These are phyloP conservation scores for Acer campestre DNA, from an alignment of 345 rosid genomes.

Conservation along the genomic window DNA sequence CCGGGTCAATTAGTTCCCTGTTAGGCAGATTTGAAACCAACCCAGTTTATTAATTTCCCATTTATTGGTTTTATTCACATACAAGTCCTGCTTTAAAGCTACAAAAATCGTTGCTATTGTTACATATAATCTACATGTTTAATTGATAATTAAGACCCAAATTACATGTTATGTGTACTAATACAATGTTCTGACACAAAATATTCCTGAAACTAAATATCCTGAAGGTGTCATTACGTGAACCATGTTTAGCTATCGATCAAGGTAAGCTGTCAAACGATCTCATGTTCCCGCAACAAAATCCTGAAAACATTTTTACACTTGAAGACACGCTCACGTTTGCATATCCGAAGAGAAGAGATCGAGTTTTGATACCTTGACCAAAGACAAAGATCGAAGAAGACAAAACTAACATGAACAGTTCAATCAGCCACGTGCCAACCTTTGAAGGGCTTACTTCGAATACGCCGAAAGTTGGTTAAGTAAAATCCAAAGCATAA, in stretches of 20 bases:
- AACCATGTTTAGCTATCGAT: neutral
- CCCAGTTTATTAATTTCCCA: neutral
- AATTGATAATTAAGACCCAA: neutral
- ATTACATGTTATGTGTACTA: neutral
- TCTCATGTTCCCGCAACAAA: constrained; percentile 2
- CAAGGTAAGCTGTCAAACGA: constrained; percentile 9
- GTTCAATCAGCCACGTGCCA: constrained; percentile 15
- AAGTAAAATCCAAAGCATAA: constrained; percentile 5
- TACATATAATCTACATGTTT: neutral
- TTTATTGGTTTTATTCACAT: neutral
- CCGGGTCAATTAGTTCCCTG: neutral
- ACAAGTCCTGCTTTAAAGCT: neutral
- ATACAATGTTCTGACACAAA: constrained; percentile 15
- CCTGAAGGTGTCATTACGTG: constrained; percentile 3
- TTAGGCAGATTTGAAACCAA: constrained; percentile 21
- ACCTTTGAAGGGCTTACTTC: neutral
- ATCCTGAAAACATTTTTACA: too few species aligned
- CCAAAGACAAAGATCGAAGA: neutral
- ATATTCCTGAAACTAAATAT: neutral
- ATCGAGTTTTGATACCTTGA: constrained; percentile 11
- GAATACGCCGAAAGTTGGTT: constrained; percentile 25
- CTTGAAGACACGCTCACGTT: too few species aligned
- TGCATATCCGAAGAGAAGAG: neutral
- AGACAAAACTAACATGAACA: neutral
- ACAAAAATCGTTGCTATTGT: neutral